Conservation (phyloP, 768 basidiomycete species). For the Boletus bicolor region DNA sequence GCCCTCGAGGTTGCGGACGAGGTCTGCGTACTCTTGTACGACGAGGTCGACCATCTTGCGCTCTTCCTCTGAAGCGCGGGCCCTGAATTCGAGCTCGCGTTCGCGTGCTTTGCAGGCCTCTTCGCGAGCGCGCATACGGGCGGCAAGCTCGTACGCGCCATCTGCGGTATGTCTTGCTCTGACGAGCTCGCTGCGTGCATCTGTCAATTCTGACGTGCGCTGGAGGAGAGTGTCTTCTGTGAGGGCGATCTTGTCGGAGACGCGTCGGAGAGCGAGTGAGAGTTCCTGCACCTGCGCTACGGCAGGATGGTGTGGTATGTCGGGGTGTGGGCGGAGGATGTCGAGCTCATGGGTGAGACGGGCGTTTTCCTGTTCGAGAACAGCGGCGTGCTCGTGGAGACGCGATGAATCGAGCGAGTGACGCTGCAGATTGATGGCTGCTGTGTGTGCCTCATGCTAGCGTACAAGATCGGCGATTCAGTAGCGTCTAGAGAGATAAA, state of each 20-base stretch:
- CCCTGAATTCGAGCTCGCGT: constrained; percentile 43
- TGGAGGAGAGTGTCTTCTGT: constrained; percentile 55
- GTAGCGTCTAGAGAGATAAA: accelerated
- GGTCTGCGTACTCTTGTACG: constrained; percentile 70
- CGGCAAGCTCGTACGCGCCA: constrained; percentile 53
- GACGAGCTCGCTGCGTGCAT: constrained; percentile 41
- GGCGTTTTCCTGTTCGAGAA: constrained; percentile 58
- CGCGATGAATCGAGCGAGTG: constrained; percentile 50
- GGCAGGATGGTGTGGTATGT: constrained; percentile 38
- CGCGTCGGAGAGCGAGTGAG: constrained; percentile 62
- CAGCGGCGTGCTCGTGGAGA: constrained; percentile 15
- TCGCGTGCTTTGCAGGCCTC: constrained; percentile 52
- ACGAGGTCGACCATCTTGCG: constrained; percentile 58
- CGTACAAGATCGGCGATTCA: background rate
- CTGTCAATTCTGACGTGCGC: constrained; percentile 46
- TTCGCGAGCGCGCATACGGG: constrained; percentile 50
- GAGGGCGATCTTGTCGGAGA: constrained; percentile 63
- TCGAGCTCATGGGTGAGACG: constrained; percentile 53
- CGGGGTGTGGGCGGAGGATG: constrained; percentile 52
- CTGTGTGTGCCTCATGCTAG: constrained; percentile 67
- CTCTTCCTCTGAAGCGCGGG: constrained; percentile 54
- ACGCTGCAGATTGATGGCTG: constrained; percentile 65
- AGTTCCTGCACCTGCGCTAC: constrained; percentile 48
- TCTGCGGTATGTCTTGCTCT: constrained; percentile 44
- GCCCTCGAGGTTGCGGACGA: constrained; percentile 64